phyloP scores from a whole-genome alignment of 106 monocot genomes.

The Alisma plantagoaquatica region DNA sequence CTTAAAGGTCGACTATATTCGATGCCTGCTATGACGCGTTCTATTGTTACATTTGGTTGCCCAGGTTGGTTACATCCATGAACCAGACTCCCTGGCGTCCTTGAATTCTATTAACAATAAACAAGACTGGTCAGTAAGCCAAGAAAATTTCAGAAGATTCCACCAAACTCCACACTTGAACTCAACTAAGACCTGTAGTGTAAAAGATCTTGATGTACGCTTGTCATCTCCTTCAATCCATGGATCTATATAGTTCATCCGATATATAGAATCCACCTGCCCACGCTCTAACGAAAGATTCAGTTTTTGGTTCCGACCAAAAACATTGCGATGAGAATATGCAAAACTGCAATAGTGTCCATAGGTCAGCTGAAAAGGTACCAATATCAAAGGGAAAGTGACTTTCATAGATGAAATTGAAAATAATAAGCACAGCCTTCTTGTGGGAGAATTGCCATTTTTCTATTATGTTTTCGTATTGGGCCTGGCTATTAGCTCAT shows the following conservation, averaged over 20 bases:
- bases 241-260: slow-evolving; percentile 91
- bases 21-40: slow-evolving; percentile 75
- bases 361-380: too few relatives aligned
- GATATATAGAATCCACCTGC: slow-evolving; percentile 93
- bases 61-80: slow-evolving; percentile 61
- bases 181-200: slow-evolving; percentile 87
- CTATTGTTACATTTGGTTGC: slow-evolving; percentile 62
- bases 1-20: slow-evolving; percentile 86
- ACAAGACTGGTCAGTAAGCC: too few relatives aligned
- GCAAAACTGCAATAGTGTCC: slow-evolving; percentile 87
- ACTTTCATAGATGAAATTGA: slow-evolving; percentile 6
- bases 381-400: slow-evolving; percentile 5
- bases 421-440: too few relatives aligned
- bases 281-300: slow-evolving; percentile 95
- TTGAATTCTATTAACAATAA: slow-evolving; percentile 85
- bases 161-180: too few relatives aligned
- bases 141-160: too few relatives aligned
- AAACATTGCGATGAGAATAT: slow-evolving; percentile 97
- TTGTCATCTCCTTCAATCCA: slow-evolving; percentile 99
- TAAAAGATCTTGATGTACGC: slow-evolving; percentile 83
- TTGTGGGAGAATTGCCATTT: too few relatives aligned
- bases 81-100: slow-evolving; percentile 90
- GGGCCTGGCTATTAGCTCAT: neutral
- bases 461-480: too few relatives aligned
- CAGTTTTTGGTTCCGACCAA: slow-evolving; percentile 93